Evolutionary conservation across 2,329 filamentous ascomycete species (phyloP).

Genomic region (Fusarium setosum): DNA sequence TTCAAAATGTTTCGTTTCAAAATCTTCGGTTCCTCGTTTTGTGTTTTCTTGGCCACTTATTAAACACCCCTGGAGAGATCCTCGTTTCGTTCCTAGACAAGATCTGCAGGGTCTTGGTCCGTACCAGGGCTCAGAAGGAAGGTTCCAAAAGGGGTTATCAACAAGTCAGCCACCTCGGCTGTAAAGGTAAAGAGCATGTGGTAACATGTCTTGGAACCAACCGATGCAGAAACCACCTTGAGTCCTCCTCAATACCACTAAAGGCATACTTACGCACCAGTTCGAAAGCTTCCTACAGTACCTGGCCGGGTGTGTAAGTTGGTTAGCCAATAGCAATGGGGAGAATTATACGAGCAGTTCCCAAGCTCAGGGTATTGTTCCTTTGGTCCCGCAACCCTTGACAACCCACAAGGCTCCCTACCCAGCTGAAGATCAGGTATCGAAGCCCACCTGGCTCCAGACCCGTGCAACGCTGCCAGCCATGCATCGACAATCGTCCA

Average conservation of each 20-base stretch:
- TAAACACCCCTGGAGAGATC: background rate
- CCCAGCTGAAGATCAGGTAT: slow-evolving; percentile 1
- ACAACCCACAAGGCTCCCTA: background rate
- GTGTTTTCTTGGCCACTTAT: too few relatives aligned
- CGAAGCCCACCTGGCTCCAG: slow-evolving; percentile 16
- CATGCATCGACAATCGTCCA: background rate
- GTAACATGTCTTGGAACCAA: background rate
- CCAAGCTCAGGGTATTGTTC: background rate
- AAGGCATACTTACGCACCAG: too few relatives aligned
- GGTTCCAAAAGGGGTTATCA: background rate
- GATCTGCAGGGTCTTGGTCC: background rate
- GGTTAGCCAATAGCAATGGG: slow-evolving; percentile 7
- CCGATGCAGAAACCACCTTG: background rate
- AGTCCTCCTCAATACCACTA: too few relatives aligned
- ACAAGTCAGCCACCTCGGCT: too few relatives aligned
- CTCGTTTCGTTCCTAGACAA: background rate
- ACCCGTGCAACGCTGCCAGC: slow-evolving; percentile 22
- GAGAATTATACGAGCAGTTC: background rate
- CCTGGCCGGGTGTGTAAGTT: background rate
- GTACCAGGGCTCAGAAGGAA: background rate
- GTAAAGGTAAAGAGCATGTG: too few relatives aligned
- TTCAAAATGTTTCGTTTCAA: background rate
- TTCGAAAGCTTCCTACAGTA: background rate
- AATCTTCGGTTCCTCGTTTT: background rate
- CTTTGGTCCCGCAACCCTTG: slow-evolving; percentile 2